Evolutionary conservation across 768 basidiomycete genomes (phyloP).

Genomic region (Leccinellum luteum): DNA sequence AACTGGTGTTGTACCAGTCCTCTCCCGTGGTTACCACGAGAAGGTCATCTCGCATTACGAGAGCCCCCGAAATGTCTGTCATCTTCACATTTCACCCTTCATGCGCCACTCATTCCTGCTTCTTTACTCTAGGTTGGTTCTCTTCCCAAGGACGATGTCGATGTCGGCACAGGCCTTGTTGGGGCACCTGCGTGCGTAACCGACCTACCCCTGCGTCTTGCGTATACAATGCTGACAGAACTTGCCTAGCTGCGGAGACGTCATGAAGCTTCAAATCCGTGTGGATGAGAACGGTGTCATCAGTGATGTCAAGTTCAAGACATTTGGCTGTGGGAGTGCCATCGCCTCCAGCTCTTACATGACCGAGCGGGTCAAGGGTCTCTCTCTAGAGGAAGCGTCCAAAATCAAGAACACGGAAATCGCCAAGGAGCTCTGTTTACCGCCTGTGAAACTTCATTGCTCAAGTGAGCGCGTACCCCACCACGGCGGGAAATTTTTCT

Average conservation of each 20-base stretch:
- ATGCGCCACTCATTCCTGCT: constrained; percentile 49
- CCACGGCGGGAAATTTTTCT: constrained; percentile 6
- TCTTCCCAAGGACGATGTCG: constrained; percentile 83
- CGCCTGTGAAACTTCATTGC: constrained; percentile 95
- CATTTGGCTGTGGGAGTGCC: constrained; percentile 97
- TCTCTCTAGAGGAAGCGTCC: constrained; percentile 90
- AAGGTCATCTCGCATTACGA: constrained; percentile 99
- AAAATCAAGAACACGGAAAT: constrained; percentile 99
- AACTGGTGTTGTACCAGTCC: constrained; percentile 44
- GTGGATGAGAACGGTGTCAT: constrained; percentile 95
- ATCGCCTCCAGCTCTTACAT: constrained; percentile 98
- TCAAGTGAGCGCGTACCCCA: constrained; percentile 63
- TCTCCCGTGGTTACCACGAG: constrained; percentile 82
- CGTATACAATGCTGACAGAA: constrained; percentile 12
- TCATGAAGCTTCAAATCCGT: constrained; percentile 99
- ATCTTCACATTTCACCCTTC: constrained; percentile 31
- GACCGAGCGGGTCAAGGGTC: constrained; percentile 97
- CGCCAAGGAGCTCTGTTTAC: constrained; percentile 92
- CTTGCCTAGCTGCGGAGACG: constrained; percentile 83
- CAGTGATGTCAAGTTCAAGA: constrained; percentile 99
- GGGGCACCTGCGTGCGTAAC: constrained; percentile 88
- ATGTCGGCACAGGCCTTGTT: constrained; percentile 97
- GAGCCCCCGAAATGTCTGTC: constrained; percentile 89
- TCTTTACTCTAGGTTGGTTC: constrained; percentile 76
- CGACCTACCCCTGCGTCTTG: neutral